These are phyloP conservation scores for Colletotrichum gloeosporioides DNA, from an alignment of 2,329 filamentous ascomycete species.

Conservation along the genomic window DNA sequence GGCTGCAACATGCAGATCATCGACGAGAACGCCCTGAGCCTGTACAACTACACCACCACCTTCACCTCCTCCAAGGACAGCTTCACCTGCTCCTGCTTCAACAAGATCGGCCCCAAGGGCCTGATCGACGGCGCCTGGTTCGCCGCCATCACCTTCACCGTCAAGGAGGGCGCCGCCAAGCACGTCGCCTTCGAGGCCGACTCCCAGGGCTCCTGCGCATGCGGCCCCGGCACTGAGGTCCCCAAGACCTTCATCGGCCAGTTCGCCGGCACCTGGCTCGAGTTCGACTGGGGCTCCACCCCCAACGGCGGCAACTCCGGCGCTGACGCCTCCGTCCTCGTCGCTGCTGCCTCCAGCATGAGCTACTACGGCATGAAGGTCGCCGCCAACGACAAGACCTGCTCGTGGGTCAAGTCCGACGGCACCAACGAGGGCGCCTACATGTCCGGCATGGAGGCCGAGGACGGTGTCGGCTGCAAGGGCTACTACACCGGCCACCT, in stretches of 20 bases:
- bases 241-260: slow-evolving; percentile 43
- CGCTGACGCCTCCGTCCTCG: slow-evolving; percentile 55
- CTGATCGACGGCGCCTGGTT: slow-evolving; percentile 55
- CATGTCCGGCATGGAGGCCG: slow-evolving; percentile 38
- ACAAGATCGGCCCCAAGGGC: slow-evolving; percentile 56
- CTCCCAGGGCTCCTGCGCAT: slow-evolving; percentile 55
- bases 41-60: slow-evolving; percentile 50
- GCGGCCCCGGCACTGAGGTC: slow-evolving; percentile 35
- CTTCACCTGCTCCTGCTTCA: slow-evolving; percentile 49
- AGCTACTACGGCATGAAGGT: slow-evolving; percentile 41
- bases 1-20: slow-evolving; percentile 60
- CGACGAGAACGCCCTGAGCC: slow-evolving; percentile 33
- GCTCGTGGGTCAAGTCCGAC: slow-evolving; percentile 44
- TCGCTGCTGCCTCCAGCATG: slow-evolving; percentile 38
- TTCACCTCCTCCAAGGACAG: slow-evolving; percentile 43
- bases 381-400: slow-evolving; percentile 42
- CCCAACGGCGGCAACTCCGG: slow-evolving; percentile 56
- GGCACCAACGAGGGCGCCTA: slow-evolving; percentile 41
- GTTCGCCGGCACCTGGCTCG: slow-evolving; percentile 52
- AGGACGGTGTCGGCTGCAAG: slow-evolving; percentile 48
- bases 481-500: slow-evolving; percentile 33
- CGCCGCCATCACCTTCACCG: slow-evolving; percentile 45
- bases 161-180: slow-evolving; percentile 40
- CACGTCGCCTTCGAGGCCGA: slow-evolving; percentile 50
- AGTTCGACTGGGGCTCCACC: slow-evolving; percentile 52